phyloP scores from a whole-genome alignment of 768 basidiomycete species.

The Solioccasus polychromus region DNA sequence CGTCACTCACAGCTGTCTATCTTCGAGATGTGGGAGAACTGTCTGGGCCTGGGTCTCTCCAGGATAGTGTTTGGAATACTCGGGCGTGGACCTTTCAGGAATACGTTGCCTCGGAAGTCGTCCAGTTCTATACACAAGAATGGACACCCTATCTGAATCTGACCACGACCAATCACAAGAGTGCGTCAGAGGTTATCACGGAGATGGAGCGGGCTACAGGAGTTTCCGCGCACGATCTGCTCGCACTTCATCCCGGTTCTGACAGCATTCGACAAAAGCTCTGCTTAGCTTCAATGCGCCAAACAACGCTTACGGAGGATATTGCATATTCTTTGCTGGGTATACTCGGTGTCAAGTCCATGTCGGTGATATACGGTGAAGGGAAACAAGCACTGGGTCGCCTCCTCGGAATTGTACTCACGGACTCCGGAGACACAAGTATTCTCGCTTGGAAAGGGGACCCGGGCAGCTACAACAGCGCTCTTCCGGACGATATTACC shows the following conservation, averaged over 20 bases:
- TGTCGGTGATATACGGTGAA: too few species aligned
- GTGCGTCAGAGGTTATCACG: not conserved
- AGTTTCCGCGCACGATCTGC: too few species aligned
- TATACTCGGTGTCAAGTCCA: too few species aligned
- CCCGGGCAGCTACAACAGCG: slow-evolving; percentile 42
- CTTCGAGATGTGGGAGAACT: slow-evolving; percentile 1
- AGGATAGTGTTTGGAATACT: slow-evolving; percentile 3
- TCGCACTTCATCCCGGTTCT: too few species aligned
- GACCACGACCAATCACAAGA: not conserved
- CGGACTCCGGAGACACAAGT: slow-evolving; percentile 48
- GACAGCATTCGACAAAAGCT: too few species aligned
- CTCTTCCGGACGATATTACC: not conserved
- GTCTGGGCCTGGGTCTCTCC: not conserved
- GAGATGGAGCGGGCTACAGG: slow-evolving; percentile 46
- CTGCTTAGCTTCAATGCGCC: too few species aligned
- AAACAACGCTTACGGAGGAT: too few species aligned
- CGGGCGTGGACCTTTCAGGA: slow-evolving; percentile 4
- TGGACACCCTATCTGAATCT: not conserved
- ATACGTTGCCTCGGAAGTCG: not conserved
- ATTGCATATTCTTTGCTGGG: too few species aligned
- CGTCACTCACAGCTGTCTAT: not conserved
- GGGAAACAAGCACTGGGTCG: too few species aligned
- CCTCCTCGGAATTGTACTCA: too few species aligned
- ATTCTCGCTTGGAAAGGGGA: not conserved
- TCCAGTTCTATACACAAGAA: not conserved